These are phyloP conservation scores for Kalmusia sp. DNA, from an alignment of 2,329 filamentous ascomycete species.

Conservation along the genomic window DNA sequence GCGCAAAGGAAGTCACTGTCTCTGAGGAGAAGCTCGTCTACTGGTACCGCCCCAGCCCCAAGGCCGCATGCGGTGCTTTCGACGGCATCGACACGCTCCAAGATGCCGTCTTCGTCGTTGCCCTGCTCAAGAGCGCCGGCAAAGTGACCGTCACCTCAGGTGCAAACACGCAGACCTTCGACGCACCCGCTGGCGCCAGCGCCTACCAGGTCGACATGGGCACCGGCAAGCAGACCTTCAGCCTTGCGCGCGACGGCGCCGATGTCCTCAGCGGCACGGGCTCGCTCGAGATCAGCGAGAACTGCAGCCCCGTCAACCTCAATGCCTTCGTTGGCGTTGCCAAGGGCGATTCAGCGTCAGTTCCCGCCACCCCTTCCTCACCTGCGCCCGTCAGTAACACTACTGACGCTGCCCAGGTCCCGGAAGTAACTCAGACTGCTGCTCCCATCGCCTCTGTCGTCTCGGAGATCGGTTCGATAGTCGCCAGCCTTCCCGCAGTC, in stretches of 20 bases:
- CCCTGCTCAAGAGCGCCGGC: conserved; percentile 56
- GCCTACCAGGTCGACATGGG: conserved; percentile 57
- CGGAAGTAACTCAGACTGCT: background rate
- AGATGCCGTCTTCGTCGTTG: conserved; percentile 61
- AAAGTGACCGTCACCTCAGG: conserved; percentile 57
- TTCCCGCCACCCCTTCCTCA: background rate
- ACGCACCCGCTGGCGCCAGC: conserved; percentile 56
- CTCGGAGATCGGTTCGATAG: background rate
- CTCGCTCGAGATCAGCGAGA: conserved; percentile 57
- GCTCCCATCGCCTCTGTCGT: background rate
- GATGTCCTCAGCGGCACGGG: conserved; percentile 56
- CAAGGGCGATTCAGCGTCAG: conserved; percentile 39
- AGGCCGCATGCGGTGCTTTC: conserved; percentile 50
- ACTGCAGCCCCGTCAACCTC: conserved; percentile 64
- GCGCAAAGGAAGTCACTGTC: conserved; percentile 37
- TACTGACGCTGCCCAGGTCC: background rate
- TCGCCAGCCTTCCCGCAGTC: background rate
- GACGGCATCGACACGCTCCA: conserved; percentile 59
- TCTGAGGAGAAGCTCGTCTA: conserved; percentile 58
- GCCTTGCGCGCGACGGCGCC: conserved; percentile 50
- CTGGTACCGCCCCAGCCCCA: conserved; percentile 63
- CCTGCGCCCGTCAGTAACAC: background rate
- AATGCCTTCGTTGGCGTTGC: conserved; percentile 63
- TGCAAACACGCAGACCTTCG: conserved; percentile 51
- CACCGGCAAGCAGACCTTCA: conserved; percentile 57